A percentile compares a stretch with the other conserved stretches of the same genome.
These are phyloP conservation scores for Solanum tacnaense DNA, from an alignment of 257 asterid species.

Conservation along the genomic window DNA sequence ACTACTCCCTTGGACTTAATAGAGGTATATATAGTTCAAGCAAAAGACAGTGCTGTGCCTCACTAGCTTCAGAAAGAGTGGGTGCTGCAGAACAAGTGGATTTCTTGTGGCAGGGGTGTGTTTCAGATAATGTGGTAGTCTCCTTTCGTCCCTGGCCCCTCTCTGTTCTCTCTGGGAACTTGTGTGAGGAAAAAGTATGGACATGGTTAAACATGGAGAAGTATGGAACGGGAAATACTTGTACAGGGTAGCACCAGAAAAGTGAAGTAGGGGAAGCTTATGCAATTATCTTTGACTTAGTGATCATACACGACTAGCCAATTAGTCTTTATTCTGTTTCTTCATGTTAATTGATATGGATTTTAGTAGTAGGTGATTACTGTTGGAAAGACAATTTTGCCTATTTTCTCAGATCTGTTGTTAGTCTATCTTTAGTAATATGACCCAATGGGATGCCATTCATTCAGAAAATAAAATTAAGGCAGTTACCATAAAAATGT, in stretches of 20 bases:
- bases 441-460: background rate
- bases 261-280: background rate
- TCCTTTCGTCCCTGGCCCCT: background rate
- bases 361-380: background rate
- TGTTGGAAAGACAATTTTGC: background rate
- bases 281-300: background rate
- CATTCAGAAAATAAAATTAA: background rate
- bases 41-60: background rate
- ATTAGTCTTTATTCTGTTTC: background rate
- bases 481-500: background rate
- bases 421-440: background rate
- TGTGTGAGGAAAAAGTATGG: background rate
- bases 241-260: background rate
- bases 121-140: background rate
- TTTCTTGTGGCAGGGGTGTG: background rate
- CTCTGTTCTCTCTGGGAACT: background rate
- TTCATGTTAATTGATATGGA: background rate
- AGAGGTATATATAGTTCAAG: background rate
- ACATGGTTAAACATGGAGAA: background rate
- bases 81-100: background rate
- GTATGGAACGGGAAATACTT: background rate
- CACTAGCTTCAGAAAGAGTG: background rate
- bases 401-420: background rate
- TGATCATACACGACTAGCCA: background rate
- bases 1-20: background rate